Evolutionary conservation across 345 rosid species (phyloP), one percentile per base, ranked within the genome.

Genomic region (Schrenkiella parvula): DNA sequence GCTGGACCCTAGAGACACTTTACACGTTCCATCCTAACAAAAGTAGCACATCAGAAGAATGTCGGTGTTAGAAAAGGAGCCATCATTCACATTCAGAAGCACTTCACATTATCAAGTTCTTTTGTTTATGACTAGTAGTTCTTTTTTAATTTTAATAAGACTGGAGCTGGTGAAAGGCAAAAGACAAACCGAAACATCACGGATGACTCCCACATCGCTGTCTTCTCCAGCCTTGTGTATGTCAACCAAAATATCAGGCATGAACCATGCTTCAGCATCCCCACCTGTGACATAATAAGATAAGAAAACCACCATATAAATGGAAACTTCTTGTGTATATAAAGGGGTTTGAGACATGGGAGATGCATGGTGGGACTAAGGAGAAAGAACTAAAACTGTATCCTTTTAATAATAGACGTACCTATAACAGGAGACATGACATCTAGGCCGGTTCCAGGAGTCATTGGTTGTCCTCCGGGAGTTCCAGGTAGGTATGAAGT

Each of bases 381-480:
- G n/a, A 22, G 32, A 5, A 35, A 52, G 35, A n/a, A 34, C 58
- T n/a, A 46, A 23, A 34, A 37, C 3, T 26, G 4, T 68, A 29
- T 68, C 52, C 9, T 39, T 68, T n/a, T 42, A 57, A 32, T 29
- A 48, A 50, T 21, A 25, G 19, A 64, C 12, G 4, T 48, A 95
- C 93, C 95, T 83, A 87, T 75, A 57, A 80, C 96, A 68, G 99
- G 97, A 70, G 99, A 95, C 96, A 91, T 89, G 62, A 78, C 76
- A 83, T 95, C 95, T 17, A 85, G 87, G 78, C 97, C 92, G 6
- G 77, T 77, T 71, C 80, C 80, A n/a, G 99, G 99, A 17, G 97
- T 95, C 99, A 95, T 95, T 43, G 95, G 97, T 75, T 95, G 99
- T 65, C 97, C 97, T 38, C 97, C 97, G 42, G 97, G 99, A 72